These are phyloP conservation scores for Nidularia pulvinata DNA, from an alignment of 768 basidiomycete genomes.

Conservation along the genomic window DNA sequence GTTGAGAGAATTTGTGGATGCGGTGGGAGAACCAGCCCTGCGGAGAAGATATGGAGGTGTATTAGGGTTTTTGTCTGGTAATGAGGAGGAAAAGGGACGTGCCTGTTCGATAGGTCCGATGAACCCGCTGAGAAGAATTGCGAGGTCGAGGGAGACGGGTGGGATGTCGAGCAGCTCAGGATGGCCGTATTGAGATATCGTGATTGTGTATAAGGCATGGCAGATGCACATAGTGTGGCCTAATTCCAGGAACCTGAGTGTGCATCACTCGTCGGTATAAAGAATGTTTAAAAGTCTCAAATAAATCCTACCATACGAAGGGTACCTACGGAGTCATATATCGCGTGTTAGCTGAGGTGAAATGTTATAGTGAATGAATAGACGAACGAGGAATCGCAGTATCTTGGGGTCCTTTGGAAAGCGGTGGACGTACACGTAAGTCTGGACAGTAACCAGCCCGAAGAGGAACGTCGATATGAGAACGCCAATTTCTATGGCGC, in stretches of 20 bases:
- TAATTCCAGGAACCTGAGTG: conserved; percentile 12
- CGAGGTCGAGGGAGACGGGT: conserved; percentile 11
- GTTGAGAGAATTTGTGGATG: conserved; percentile 12
- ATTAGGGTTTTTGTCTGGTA: neutral
- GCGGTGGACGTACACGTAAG: conserved; percentile 13
- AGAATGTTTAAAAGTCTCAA: neutral
- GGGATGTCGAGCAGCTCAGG: conserved; percentile 7
- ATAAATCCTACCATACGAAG: neutral
- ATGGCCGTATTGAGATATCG: conserved; percentile 15
- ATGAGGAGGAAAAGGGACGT: neutral
- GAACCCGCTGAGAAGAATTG: conserved; percentile 19
- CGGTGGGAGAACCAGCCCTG: conserved; percentile 19
- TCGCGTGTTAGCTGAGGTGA: too few relatives aligned
- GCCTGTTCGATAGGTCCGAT: conserved; percentile 16
- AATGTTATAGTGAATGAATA: neutral
- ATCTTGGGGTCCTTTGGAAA: conserved; percentile 14
- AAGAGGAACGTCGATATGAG: conserved; percentile 16
- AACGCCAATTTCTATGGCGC: conserved; percentile 21
- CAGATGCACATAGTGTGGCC: conserved; percentile 16
- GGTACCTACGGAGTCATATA: neutral
- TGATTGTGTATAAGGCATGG: conserved; percentile 15
- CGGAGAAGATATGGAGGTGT: neutral
- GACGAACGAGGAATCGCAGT: conserved; percentile 14
- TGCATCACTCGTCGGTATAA: neutral
- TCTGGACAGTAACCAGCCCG: conserved; percentile 19